Evolutionary conservation across 371 early-diverging fungal genomes (phyloP), one percentile per base, ranked within the genome.

Genomic region (Umbelopsis sp.): DNA sequence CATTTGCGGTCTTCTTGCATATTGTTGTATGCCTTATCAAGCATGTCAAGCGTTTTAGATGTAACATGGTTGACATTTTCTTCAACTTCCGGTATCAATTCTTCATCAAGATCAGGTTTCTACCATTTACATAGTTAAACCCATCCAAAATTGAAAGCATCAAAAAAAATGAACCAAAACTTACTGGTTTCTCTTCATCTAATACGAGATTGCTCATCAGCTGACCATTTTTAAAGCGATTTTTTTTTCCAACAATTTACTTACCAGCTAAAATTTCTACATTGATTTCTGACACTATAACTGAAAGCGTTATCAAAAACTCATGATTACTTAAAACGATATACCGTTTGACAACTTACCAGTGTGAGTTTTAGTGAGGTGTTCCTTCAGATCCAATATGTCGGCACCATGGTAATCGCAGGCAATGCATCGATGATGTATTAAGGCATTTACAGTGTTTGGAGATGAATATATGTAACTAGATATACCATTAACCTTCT

Each of bases 1-100:
- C 63, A 70, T 67, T 69, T 71, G 50, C 66, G 52, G 45, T 69
- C 44, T 63, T 53, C 45, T 52, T 50, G 62, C 70, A 63, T 70
- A n/a, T 6, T 44, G 10, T 16, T 65, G 32, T 65, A 65, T 44
- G 45, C 50, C 16, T 45, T 65, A 25, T 3, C 12, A 52, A 52
- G 25, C 12, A 12, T 29, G 16, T 65, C 7, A 2, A 65, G 25
- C 46, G 44, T 38, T 38, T 46, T 6, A 6, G 4, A 45, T 65
- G 65, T 44, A 45, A 46, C 46, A 24, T 45, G 18, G 44, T 45
- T 45, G 22, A 44, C 45, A 44, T 22, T 20, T 52, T 52, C 25
- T 24, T 46, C 48, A 46, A 24, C 52, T 52, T 52, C 52, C 25
- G 52, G 3, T 8, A 22, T 22, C 52, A 52, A 24, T 5, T n/a